These are phyloP conservation scores for Aspergillus steynii DNA, from an alignment of 495 filamentous ascomycete genomes.

Conservation along the genomic window DNA sequence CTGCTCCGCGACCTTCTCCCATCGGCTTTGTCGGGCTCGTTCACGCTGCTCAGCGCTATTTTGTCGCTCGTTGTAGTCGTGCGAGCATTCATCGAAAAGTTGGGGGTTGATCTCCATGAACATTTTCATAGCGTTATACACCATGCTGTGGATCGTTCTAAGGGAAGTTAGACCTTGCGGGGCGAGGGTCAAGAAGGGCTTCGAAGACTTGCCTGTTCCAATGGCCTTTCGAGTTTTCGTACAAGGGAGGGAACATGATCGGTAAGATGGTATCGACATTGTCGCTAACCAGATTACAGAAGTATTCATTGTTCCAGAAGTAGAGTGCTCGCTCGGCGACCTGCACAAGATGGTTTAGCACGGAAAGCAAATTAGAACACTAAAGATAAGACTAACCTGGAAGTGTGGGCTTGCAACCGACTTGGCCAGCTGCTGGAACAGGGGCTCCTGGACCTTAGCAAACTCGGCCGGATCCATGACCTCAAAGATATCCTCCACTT, in stretches of 20 bases:
- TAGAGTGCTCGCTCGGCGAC: conserved; percentile 96
- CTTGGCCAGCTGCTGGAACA: conserved; percentile 96
- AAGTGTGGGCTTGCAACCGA: conserved; percentile 98
- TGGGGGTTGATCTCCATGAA: conserved; percentile 99
- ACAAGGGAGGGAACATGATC: conserved; percentile 98
- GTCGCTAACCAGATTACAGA: conserved; percentile 98
- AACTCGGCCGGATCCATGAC: conserved; percentile 99
- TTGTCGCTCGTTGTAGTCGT: conserved; percentile 96
- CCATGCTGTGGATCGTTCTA: conserved; percentile 99
- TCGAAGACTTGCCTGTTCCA: conserved; percentile 81
- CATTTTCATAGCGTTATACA: conserved; percentile 99
- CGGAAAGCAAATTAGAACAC: background rate
- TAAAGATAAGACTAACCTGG: conserved; percentile 57
- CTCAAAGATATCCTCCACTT: conserved; percentile 99
- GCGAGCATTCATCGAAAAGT: conserved; percentile 97
- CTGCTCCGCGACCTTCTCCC: conserved; percentile 80
- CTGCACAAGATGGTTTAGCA: conserved; percentile 31
- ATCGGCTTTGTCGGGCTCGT: conserved; percentile 73
- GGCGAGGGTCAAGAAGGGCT: background rate
- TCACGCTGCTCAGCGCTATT: conserved; percentile 80
- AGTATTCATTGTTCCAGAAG: conserved; percentile 99
- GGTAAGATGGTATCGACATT: conserved; percentile 98
- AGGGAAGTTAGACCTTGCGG: background rate
- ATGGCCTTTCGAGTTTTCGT: conserved; percentile 98
- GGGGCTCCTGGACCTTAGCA: conserved; percentile 94